Conservation (phyloP, 2,329 filamentous ascomycete genomes). For the Diplodia corticola region DNA sequence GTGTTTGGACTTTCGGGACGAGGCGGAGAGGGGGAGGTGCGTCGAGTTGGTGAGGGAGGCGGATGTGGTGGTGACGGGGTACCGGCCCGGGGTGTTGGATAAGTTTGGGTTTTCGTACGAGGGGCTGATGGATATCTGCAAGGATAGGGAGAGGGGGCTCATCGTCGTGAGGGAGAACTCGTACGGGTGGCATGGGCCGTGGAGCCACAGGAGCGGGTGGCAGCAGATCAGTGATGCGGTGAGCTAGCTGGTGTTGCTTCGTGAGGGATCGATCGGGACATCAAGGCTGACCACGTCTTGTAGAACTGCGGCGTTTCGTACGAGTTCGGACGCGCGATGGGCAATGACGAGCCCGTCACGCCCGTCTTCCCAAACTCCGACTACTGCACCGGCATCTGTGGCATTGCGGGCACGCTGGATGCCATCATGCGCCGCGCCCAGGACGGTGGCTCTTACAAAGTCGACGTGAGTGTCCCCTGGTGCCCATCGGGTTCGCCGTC, state of each 20-base stretch:
- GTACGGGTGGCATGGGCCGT: constrained; percentile 55
- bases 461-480: constrained; percentile 38
- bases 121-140: constrained; percentile 44
- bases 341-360: neutral
- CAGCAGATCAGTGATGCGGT: constrained; percentile 48
- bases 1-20: constrained; percentile 45
- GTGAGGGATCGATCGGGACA: too few relatives aligned
- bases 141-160: neutral
- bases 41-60: constrained; percentile 48
- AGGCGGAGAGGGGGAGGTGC: constrained; percentile 42
- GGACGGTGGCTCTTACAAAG: constrained; percentile 47
- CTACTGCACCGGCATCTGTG: constrained; percentile 1
- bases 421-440: constrained; percentile 3
- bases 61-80: constrained; percentile 54
- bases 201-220: constrained; percentile 51
- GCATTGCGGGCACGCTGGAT: neutral
- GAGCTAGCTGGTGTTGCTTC: too few relatives aligned
- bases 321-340: neutral
- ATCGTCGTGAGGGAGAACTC: constrained; percentile 56
- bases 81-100: constrained; percentile 51
- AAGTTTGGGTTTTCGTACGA: constrained; percentile 48
- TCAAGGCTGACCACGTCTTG: neutral
- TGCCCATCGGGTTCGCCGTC: neutral
- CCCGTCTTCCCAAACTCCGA: constrained; percentile 3
- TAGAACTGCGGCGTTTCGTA: neutral